These are phyloP conservation scores for Waitea zeae DNA, from an alignment of 1,284 basidiomycete species.

Conservation along the genomic window DNA sequence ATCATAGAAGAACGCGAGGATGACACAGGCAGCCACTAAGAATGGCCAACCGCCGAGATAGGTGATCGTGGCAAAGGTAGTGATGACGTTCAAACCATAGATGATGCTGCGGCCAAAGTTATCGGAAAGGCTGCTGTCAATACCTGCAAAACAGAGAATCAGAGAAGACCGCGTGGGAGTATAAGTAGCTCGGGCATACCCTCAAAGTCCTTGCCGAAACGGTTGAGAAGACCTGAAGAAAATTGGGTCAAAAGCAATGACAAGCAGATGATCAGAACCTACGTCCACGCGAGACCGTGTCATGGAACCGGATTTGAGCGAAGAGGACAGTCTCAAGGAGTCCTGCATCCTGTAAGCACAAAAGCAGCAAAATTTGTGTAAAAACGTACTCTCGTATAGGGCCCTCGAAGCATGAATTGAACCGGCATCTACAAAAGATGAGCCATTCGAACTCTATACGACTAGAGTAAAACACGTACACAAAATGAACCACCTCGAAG, in stretches of 20 bases:
- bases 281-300: constrained; percentile 78
- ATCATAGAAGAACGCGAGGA: constrained; percentile 53
- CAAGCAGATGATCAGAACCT: not conserved
- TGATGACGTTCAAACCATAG: constrained; percentile 34
- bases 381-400: constrained; percentile 62
- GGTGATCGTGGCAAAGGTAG: constrained; percentile 64
- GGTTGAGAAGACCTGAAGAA: constrained; percentile 43
- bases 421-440: constrained; percentile 29
- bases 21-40: constrained; percentile 36
- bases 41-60: constrained; percentile 70
- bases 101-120: constrained; percentile 70
- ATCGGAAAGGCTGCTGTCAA: constrained; percentile 77
- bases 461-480: constrained; percentile 21
- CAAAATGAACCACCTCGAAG: constrained; percentile 48
- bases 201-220: constrained; percentile 92
- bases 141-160: constrained; percentile 35
- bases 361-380: constrained; percentile 5
- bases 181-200: too few relatives aligned
- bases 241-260: not conserved
- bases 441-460: constrained; percentile 3
- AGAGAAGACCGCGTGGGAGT: too few relatives aligned
- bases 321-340: constrained; percentile 79
- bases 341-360: constrained; percentile 17
- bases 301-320: constrained; percentile 86
- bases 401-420: constrained; percentile 53